Percentiles rank a stretch among this genome's conserved stretches.
These are phyloP conservation scores for Sporothrix sp. DNA, from an alignment of 2,329 filamentous ascomycete genomes.

Conservation along the genomic window DNA sequence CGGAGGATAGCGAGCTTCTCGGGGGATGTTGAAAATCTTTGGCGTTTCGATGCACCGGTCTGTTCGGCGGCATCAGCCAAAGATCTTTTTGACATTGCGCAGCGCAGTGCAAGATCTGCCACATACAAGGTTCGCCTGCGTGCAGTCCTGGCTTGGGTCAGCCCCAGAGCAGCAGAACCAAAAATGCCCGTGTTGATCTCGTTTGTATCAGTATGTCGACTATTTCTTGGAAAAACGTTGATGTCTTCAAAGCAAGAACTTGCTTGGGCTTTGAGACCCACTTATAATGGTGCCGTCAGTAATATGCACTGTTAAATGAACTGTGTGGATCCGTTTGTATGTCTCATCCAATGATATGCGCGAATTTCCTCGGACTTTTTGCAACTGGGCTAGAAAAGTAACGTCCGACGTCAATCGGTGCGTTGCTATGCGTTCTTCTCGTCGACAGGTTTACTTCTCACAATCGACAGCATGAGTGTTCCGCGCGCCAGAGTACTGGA, in stretches of 20 bases:
- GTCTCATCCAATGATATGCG: not conserved
- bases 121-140: too few species aligned
- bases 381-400: not conserved
- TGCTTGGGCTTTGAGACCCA: too few species aligned
- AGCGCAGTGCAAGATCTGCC: not conserved
- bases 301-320: not conserved
- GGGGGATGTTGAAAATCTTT: not conserved
- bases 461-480: slow-evolving; percentile 47
- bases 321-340: not conserved
- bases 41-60: slow-evolving; percentile 3
- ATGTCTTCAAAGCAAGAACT: not conserved
- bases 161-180: too few species aligned
- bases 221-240: not conserved
- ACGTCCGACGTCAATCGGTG: slow-evolving; percentile 2
- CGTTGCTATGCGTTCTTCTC: not conserved
- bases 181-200: too few species aligned
- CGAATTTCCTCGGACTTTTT: not conserved
- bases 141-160: too few species aligned
- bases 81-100: not conserved
- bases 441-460: slow-evolving; percentile 7
- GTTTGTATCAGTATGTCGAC: too few species aligned
- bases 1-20: slow-evolving; percentile 22
- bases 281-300: too few species aligned
- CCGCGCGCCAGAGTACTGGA: slow-evolving; percentile 54
- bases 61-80: not conserved